Evolutionary conservation across 768 basidiomycete species (phyloP), one percentile per base, ranked within the genome.

Genomic region (Russula lepida): DNA sequence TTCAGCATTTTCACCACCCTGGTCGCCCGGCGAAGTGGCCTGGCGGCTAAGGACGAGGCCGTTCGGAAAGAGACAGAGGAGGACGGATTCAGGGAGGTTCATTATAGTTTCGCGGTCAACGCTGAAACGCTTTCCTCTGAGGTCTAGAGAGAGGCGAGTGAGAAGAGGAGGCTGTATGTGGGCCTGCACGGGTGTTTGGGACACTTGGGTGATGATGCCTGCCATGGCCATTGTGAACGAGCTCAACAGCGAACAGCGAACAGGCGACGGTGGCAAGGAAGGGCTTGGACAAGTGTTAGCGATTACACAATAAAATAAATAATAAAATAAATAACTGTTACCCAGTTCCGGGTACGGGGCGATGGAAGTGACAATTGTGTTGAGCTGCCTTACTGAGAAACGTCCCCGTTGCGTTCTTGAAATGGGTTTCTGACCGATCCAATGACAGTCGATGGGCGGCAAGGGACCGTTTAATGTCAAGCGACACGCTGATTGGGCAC

Each of bases 101-200:
- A 98, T 97, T 71, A 99, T 88, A 6, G 90, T 94, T 76, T 98
- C 95, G 67, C 95, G 82, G 75, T 98, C 97, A 47, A 99, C 92
- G 62, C 90, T 86, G 76, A 98, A 95, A 64, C 93, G 86, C 67
- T 75, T 80, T 58, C 94, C 94, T 65, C 97, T 85, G 39, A 99
- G 81, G 76, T 98, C 97, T 67, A 99, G 85, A 56, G 89, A 82
- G 68, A 99, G 80, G 68, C 92, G 82, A 27, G 92, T 88, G 65
- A 98, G 81, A 43, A 95, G 81, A 76, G 92, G 89, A 6, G 90
- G 91, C 74, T 93, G 89, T 35, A 92, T 75, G 67, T 84, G 85
- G 13, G 84, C 79, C 67, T 86, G 85, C 6, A 84, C 74, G 41
- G 86, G 84, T 1, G 78, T 77, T 64, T 86, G 84, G 2, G 79